Percentiles rank a stretch among this genome's conserved stretches.
Evolutionary conservation across 2,329 filamentous ascomycete genomes (phyloP).

Genomic region (Clathrospora elynae): DNA sequence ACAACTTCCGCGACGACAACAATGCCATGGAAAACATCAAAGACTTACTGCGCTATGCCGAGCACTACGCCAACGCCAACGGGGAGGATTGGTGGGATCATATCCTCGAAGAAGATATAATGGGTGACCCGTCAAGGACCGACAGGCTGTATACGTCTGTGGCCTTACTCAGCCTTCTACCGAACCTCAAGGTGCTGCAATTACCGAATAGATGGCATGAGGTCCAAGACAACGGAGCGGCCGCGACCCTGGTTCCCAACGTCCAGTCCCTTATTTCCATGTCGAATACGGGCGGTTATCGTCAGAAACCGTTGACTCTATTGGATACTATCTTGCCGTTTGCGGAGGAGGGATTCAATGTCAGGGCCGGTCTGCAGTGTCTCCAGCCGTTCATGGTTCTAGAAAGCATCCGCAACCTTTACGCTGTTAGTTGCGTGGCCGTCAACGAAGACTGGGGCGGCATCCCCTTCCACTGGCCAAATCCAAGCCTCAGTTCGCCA

Average conservation of each 20-base stretch:
- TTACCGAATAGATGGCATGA: constrained; percentile 38
- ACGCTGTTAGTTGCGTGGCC: constrained; percentile 39
- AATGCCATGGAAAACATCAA: constrained; percentile 29
- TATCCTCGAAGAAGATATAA: constrained; percentile 31
- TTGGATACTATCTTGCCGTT: constrained; percentile 41
- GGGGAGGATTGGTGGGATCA: constrained; percentile 35
- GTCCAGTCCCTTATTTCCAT: constrained; percentile 23
- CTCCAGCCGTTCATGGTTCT: constrained; percentile 38
- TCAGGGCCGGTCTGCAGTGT: constrained; percentile 34
- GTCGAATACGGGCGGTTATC: constrained; percentile 20
- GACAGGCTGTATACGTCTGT: constrained; percentile 32
- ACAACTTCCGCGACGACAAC: constrained; percentile 28
- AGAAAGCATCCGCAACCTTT: constrained; percentile 34
- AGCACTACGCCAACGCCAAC: constrained; percentile 23
- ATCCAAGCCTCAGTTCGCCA: constrained; percentile 23
- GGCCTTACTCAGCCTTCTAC: constrained; percentile 34
- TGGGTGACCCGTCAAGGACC: constrained; percentile 11
- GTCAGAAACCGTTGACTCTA: constrained; percentile 24
- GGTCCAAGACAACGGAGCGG: constrained; percentile 23
- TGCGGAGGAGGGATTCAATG: constrained; percentile 37
- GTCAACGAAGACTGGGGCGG: constrained; percentile 41
- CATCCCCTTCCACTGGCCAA: constrained; percentile 36
- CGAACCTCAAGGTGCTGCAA: constrained; percentile 38
- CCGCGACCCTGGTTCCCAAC: constrained; percentile 23
- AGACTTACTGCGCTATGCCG: constrained; percentile 20